Percentiles rank a stretch among this genome's conserved stretches.
Evolutionary conservation across 352 stramenopile species (phyloP).

Genomic region (Globisporangium solare): DNA sequence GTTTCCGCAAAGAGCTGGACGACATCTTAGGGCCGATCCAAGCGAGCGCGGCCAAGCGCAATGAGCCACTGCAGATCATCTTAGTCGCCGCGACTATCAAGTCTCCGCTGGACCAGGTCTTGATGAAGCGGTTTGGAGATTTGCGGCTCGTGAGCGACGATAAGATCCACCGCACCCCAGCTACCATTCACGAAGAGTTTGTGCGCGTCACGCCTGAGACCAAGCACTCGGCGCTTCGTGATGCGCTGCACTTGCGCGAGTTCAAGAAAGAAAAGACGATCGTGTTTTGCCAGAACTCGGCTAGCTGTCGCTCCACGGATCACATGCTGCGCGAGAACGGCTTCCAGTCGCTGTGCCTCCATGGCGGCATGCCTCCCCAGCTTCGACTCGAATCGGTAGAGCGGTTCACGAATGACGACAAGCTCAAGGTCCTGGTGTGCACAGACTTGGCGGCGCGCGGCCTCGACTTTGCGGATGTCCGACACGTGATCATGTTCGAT

Average conservation of each 20-base stretch:
- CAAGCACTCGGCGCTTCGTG: conserved; percentile 68
- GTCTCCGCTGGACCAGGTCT: conserved; percentile 60
- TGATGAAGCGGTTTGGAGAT: conserved; percentile 65
- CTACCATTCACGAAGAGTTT: conserved; percentile 58
- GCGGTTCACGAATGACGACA: conserved; percentile 36
- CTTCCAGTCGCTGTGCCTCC: conserved; percentile 58
- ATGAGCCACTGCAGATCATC: conserved; percentile 53
- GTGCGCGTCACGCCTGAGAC: conserved; percentile 51
- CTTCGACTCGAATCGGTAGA: conserved; percentile 54
- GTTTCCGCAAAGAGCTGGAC: conserved; percentile 71
- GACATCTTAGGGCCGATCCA: conserved; percentile 61
- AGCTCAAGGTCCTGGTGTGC: conserved; percentile 84
- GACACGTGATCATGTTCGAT: conserved; percentile 92
- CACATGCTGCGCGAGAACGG: conserved; percentile 81
- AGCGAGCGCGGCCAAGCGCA: conserved; percentile 54
- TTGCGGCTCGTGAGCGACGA: conserved; percentile 59
- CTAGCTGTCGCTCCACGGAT: conserved; percentile 70
- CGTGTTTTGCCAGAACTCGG: conserved; percentile 72
- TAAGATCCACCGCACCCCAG: conserved; percentile 67
- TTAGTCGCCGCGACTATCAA: conserved; percentile 71
- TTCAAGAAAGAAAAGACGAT: conserved; percentile 48
- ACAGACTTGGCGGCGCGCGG: conserved; percentile 92
- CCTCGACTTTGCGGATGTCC: conserved; percentile 87
- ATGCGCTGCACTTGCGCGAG: conserved; percentile 40
- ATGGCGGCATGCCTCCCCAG: conserved; percentile 65